Evolutionary conservation across 495 filamentous ascomycete genomes (phyloP), one percentile per base, ranked within the genome.

Genomic region (Hamigera avellanea): DNA sequence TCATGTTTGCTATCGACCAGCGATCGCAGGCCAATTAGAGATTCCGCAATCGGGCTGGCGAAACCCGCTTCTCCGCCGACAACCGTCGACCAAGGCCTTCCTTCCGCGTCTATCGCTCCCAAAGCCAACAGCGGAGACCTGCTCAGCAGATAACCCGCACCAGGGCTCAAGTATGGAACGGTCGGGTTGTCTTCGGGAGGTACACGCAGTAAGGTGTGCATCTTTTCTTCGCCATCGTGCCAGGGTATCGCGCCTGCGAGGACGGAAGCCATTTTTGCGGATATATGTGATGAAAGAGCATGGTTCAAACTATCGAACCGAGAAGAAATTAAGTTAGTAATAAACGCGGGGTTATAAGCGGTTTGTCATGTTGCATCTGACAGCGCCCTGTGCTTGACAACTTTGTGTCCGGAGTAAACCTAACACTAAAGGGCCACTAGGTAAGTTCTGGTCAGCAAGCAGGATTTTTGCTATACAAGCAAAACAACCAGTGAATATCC

Each of bases 61-160:
- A 87, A 82, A 8, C 80, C 80, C 4, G 60, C 43, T 49, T 83
- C 72, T 23, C 83, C 83, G 33, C 79, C 82, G 73, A 78, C 81
- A 5, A 88, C 31, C 0, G 78, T 77, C 23, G 78, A 80, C 83
- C 82, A 88, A 13, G 81, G 82, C 19, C 72, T 58, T 5, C 70
- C 72, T 25, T 76, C 35, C 2, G 50, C 45, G 46, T 87, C 84
- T 2, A 86, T 42, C 0, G 80, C 64, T 0, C 80, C 84, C n/a
- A 87, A 50, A 2, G 80, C 82, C 3, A 87, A 52, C 29, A 87
- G 61, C 0, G 81, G 78, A 2, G 74, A 76, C 3, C 42, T 46
- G 26, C 62, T 56, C 7, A 84, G 61, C 32, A 79, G 53, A 34
- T 64, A 61, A 7, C 53, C 68, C 8, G 73, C 73, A 16, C 67